Base-by-base conservation (phyloP, 257 asterid genomes). In the Solanum lignicaule region DNA sequence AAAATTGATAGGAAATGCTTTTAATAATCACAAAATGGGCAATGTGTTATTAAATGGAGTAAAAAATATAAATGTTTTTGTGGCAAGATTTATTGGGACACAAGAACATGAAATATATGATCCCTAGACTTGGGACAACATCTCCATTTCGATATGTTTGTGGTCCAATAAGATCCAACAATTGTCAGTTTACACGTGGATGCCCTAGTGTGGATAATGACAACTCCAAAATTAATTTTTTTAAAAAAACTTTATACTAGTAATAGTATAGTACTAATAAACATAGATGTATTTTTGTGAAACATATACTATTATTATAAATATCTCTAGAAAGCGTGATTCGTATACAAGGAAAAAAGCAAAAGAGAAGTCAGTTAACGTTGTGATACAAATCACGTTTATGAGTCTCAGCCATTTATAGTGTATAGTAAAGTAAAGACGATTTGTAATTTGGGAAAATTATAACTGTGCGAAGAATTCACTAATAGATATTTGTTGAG, bases 91-190 rank as follows among this genome's bases (percentile, higher is more conserved):
- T 79, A 79, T 79, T 43, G n/a, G 58, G 60, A 75, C 55, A 23
- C 32, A 72, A 39, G 2, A 29, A 27, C 68, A 81, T 46, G 41
- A 81, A 41, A 84, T 85, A 84, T 85, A 69, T 85, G 81, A 84
- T 84, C 87, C 39, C 79, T 65, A 25, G 29, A 65, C 65, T 55
- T 87, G 78, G 76, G 88, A 76, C 86, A 76, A 87, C 85, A 33
- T 78, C 58, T 78, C 13, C 78, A 65, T 78, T 58, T 38, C 65
- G 69, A 87, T 75, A 38, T 87, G 9, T 87, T 55, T 79, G 38
- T 83, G 86, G 66, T 68, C 31, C 58, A 6, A 66, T n/a, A 23
- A 62, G 23, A 16, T 55, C 27, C 85, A 29, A 62, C 55, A 52
- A 69, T 85, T 69, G 27, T 81, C 85, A 46, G 27, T 38, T 2